Conservation (phyloP, 23 red algal species). For the Cyanidium caldarium region DNA sequence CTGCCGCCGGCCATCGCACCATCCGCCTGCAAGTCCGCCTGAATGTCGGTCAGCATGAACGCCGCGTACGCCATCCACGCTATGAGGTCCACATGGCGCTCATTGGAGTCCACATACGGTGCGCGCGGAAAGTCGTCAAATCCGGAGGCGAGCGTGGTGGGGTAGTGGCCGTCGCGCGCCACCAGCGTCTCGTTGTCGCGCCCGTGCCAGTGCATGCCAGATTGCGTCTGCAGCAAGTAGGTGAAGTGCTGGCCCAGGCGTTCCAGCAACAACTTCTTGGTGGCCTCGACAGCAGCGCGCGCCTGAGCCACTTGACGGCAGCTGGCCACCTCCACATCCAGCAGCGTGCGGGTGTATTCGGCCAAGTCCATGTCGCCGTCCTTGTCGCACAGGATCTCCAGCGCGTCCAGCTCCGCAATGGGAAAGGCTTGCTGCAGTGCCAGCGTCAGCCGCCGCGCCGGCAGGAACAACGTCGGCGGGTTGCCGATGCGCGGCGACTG, state of each 20-base stretch:
- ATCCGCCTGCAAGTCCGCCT: no score
- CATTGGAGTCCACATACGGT: conserved; percentile 5
- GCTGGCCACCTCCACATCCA: not conserved
- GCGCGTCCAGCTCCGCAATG: not conserved
- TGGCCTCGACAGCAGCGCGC: not conserved
- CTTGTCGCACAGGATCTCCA: not conserved
- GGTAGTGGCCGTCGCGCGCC: conserved; percentile 31
- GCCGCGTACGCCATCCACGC: conserved; percentile 71
- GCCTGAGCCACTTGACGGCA: not conserved
- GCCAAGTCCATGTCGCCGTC: not conserved
- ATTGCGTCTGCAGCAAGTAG: conserved; percentile 25
- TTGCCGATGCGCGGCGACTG: conserved; percentile 72
- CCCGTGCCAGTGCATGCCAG: conserved; percentile 15
- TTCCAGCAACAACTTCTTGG: not conserved
- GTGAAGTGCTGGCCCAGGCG: conserved; percentile 6
- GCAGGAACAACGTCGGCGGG: conserved; percentile 87
- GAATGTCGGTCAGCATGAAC: conserved; percentile 17
- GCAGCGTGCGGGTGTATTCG: not conserved
- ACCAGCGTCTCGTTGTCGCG: conserved; percentile 35
- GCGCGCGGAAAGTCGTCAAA: conserved; percentile 90
- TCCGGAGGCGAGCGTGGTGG: conserved; percentile 74
- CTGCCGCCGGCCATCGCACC: not conserved
- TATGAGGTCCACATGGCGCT: conserved; percentile 73
- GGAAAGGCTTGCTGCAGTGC: not conserved
- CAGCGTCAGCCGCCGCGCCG: conserved; percentile 14